Conservation (phyloP, 164 flowering plant species). For the Magnolia kwangsiensis region DNA sequence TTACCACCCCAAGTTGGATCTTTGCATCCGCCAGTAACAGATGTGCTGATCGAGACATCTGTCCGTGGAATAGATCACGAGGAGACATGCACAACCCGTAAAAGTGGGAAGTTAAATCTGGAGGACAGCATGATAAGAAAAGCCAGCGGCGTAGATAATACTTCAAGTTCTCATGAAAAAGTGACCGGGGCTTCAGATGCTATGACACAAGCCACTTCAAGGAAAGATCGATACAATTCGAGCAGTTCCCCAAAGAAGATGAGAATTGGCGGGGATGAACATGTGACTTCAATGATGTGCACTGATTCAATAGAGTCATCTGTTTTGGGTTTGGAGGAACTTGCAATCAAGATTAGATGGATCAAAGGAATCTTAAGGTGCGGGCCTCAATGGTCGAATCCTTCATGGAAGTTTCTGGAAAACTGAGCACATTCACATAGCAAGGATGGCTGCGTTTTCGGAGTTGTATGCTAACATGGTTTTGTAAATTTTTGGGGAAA, state of each 20-base stretch:
- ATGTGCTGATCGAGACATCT: background rate
- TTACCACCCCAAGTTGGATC: background rate
- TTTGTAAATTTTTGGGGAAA: no score
- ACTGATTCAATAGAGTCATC: slow-evolving; percentile 3
- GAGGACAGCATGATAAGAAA: background rate
- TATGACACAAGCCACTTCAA: background rate
- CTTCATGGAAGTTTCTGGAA: slow-evolving; percentile 5
- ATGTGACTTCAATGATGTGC: background rate
- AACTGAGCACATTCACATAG: background rate
- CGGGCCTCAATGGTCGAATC: background rate
- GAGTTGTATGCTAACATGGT: no score
- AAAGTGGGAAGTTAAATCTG: background rate
- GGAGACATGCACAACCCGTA: background rate
- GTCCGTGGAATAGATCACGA: no score
- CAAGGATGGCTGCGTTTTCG: no score
- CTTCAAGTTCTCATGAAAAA: background rate
- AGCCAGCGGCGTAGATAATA: background rate
- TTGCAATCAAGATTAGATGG: slow-evolving; percentile 3
- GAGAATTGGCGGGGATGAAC: background rate
- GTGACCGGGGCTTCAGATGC: background rate
- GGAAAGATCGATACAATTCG: background rate
- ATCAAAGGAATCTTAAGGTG: background rate
- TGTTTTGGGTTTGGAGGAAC: slow-evolving; percentile 1
- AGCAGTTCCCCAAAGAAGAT: background rate
- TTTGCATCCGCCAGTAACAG: background rate